Evolutionary conservation across 2,329 filamentous ascomycete species (phyloP), one percentile per base, ranked within the genome.

Genomic region (Fusarium chaquense): DNA sequence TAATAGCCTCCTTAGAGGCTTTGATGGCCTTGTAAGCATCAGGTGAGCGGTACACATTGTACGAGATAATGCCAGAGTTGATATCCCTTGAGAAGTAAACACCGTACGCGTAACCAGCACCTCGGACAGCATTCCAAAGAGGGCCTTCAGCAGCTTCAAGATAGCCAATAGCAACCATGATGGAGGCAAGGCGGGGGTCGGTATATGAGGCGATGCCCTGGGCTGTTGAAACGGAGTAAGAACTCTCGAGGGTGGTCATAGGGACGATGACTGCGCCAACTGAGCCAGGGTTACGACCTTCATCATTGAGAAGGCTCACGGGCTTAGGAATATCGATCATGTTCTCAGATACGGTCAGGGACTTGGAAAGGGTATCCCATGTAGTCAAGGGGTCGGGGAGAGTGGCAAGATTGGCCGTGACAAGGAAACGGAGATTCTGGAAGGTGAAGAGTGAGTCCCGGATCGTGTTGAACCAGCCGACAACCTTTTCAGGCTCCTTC

Each of bases 61-160:
- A 97, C 65, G 93, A 90, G 53, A 98, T 82, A 51, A 92, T 88
- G 4, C 95, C 96, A 2, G 89, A 90, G 75, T 96, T 93, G 30
- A 93, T 83, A 75, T 93, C 91, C 46, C 92, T 90, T 45, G 86
- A 86, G 76, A 98, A 97, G 73, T 87, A 89, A 1, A 92, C 91
- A 55, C 94, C 94, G 76, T 99, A 99, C 1, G 96, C 96, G 54
- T 98, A 89, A 45, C 96, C 96, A 44, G 93, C 96, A 58, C 96
- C 96, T 47, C 96, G 93, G 50, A 98, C 92, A 1, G 93, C 93
- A 68, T 91, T 91, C 95, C 96, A 98, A 33, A 99, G 88, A 1
- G 96, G 96, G 0, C 96, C 96, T 80, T 99, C 96, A 20, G 97
- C 92, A 1, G 94, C 90, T 76, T 98, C 94, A 65, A 99, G 90